A percentile compares a stretch with the other conserved stretches of the same genome.
phyloP scores from a whole-genome alignment of 108 stramenopile genomes.

The Cyclotella baltica region DNA sequence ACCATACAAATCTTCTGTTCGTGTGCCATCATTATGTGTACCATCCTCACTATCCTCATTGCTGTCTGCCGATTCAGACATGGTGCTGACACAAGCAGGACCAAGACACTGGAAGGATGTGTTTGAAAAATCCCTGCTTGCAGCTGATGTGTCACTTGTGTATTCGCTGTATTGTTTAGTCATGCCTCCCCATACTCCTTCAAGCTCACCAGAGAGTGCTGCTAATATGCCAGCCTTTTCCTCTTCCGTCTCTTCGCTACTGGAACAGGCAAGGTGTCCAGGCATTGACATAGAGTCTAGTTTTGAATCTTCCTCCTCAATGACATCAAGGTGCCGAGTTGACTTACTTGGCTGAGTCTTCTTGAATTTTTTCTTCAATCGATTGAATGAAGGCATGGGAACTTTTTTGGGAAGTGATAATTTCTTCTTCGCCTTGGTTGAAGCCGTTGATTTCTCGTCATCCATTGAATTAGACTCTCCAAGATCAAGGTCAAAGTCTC shows the following conservation, averaged over 20 bases:
- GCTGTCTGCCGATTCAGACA: background rate
- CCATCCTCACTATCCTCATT: background rate
- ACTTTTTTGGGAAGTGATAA: background rate
- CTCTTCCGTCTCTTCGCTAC: background rate
- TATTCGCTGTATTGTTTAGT: background rate
- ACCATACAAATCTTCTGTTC: too few species aligned
- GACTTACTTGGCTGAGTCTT: background rate
- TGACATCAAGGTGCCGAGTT: constrained; percentile 15
- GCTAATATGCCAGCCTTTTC: too few species aligned
- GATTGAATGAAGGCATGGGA: background rate
- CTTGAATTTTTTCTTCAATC: background rate
- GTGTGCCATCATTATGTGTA: background rate
- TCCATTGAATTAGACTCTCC: background rate
- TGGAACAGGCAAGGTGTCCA: background rate
- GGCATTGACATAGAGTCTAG: background rate
- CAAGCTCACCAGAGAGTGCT: background rate
- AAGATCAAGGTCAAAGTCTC: background rate
- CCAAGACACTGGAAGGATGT: constrained; percentile 16
- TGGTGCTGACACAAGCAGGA: constrained; percentile 6
- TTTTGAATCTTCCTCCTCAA: constrained; percentile 23
- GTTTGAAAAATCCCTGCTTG: constrained; percentile 6
- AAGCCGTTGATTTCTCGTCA: background rate
- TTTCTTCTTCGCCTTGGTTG: background rate
- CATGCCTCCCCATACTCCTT: background rate
- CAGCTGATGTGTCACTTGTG: background rate